Base-by-base conservation (phyloP, 306 rosid genomes). In the Cicer bijugum region DNA sequence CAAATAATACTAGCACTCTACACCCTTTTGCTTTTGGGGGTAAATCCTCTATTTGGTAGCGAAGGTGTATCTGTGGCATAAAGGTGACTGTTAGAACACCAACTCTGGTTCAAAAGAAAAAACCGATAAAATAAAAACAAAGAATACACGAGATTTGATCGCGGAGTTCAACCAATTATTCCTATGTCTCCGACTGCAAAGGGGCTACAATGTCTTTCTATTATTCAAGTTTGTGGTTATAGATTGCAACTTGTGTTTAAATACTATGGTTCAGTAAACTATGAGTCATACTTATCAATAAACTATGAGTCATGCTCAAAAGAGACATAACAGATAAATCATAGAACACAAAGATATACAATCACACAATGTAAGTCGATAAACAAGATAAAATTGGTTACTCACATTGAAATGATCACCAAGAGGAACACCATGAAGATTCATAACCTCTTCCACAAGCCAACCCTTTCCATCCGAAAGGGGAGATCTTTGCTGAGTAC, bases 371-470 rank as follows among this genome's bases (percentile, higher is more conserved):
- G 20, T 43, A 80, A 50, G 5, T 64, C 58, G 38, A 33, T 33
- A 77, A 74, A 47, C 23, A 78, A 78, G 37, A 44, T 7, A 16
- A 77, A 71, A 46, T 64, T 39, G 71, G 67, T 74, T 70, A 62
- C 88, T 72, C 84, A 95, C 99, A 77, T 80, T 91, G 88, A 91
- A 91, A 83, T 73, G 69, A 84, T 95, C 99, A 65, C 92, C 97
- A 23, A 95, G 91, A 7, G 97, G 97, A 86, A 95, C 82, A 56
- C 92, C 93, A 60, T 90, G 97, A 82, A 90, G 88, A 33, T 84
- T 91, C 89, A 89, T 81, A 72, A 90, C 93, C 83, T 95, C 99
- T 82, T 95, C 97, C 63, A 95, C 75, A 39, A 88, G 84, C 92
- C 93, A 95, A 58, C 99, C 97, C 48, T 87, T 95, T 81, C 82